A percentile compares a stretch with the other conserved stretches of the same genome.
phyloP scores from a whole-genome alignment of 768 basidiomycete genomes.

The Hygrocybe coccinea region DNA sequence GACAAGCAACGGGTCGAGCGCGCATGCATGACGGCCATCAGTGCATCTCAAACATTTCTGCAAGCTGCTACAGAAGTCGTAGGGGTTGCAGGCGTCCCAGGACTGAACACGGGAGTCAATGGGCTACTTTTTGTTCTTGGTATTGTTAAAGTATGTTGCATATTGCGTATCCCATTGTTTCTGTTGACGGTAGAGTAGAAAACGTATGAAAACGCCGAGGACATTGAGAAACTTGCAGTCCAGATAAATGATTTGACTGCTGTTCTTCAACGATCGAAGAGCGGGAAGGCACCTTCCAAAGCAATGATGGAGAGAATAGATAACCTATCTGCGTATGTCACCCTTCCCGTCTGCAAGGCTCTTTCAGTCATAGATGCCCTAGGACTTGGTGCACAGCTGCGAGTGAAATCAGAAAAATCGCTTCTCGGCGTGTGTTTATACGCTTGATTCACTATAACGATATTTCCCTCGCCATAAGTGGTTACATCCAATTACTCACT shows the following conservation, averaged over 20 bases:
- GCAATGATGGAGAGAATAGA: conserved; percentile 4
- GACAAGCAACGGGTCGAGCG: not conserved
- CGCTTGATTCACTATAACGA: not conserved
- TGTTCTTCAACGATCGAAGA: conserved; percentile 1
- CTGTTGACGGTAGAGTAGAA: not conserved
- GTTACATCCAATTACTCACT: conserved; percentile 2
- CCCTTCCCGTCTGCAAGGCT: not conserved
- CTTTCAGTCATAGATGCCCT: not conserved
- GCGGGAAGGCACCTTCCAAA: not conserved
- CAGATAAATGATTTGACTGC: not conserved
- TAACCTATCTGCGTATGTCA: not conserved
- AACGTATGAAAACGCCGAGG: conserved; percentile 5
- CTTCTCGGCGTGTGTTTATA: conserved; percentile 2
- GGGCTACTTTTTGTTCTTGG: conserved; percentile 2
- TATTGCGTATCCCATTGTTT: not conserved
- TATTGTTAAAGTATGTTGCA: not conserved
- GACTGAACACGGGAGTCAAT: not conserved
- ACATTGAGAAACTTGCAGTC: conserved; percentile 4
- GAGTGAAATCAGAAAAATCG: not conserved
- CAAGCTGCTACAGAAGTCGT: not conserved
- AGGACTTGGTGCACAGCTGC: not conserved
- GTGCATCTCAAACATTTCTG: not conserved
- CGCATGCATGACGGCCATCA: not conserved
- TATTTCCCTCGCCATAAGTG: not conserved
- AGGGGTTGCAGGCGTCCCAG: conserved; percentile 1